Evolutionary conservation across 768 basidiomycete species (phyloP).

Genomic region (Saitozyma sp.): DNA sequence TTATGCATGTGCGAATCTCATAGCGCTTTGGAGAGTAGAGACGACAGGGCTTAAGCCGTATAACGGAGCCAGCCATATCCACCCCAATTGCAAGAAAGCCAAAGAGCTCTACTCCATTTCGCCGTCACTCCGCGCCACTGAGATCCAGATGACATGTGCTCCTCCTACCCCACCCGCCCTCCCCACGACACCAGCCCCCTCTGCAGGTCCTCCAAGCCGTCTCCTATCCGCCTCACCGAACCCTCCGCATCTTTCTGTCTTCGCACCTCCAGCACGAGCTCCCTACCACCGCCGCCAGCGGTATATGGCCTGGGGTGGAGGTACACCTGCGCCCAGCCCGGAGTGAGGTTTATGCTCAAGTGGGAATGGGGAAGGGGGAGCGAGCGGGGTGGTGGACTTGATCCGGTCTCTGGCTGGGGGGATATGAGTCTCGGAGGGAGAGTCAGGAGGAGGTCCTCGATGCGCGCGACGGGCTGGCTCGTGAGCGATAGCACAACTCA

Average conservation of each 20-base stretch:
- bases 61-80: no score
- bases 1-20: no score
- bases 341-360: conserved; percentile 34
- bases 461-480: conserved; percentile 32
- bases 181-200: conserved; percentile 34
- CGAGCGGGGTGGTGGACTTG: conserved; percentile 1
- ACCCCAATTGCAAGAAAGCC: neutral
- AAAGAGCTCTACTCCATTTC: neutral
- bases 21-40: no score
- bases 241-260: conserved; percentile 23
- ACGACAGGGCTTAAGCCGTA: no score
- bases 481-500: no score
- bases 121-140: neutral
- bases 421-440: conserved; percentile 22
- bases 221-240: conserved; percentile 23
- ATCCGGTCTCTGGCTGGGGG: neutral
- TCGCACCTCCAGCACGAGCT: conserved; percentile 38
- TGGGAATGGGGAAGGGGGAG: conserved; percentile 34
- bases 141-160: neutral
- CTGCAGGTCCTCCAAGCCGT: conserved; percentile 35
- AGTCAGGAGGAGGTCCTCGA: conserved; percentile 38
- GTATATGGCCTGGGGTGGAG: conserved; percentile 17
- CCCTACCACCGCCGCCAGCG: conserved; percentile 8
- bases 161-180: conserved; percentile 21
- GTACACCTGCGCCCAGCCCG: conserved; percentile 30